Base-by-base conservation (phyloP, 2,329 filamentous ascomycete species). In the Aurifilum marmelostoma region DNA sequence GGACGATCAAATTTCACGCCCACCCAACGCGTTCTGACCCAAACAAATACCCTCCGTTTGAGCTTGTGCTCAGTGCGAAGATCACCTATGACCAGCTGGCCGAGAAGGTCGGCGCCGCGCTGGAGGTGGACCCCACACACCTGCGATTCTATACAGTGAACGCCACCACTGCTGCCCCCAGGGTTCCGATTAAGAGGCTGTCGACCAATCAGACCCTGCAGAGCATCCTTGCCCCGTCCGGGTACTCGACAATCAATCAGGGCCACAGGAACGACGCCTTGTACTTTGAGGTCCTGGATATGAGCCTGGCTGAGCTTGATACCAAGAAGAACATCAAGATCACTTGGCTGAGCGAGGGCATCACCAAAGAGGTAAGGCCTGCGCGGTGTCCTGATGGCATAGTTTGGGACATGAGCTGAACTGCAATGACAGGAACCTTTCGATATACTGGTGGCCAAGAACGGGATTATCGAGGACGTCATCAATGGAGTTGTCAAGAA, bases 241-340 rank as follows among this genome's bases (percentile, higher is more conserved):
- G 92, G 66, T 89, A 89, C 73, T 86, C 86, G 14, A 91, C 93
- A 73, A 86, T 91, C 64, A 92, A 89, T 73, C 87, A 87, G 68
- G 89, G 86, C 41, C 92, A 94, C 76, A 87, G 90, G 67, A 81
- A 86, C 27, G 95, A 98, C 79, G 88, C 91, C 0, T 84, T 99
- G 65, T 98, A 91, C 79, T 99, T 94, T 76, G 96, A 99, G 78
- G 88, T 98, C 37, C 83, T 99, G 54, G 96, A 99, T 72, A 97
- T 97, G 84, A 97, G 93, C 75, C 82, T 99, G 61, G 92, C 92
- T 32, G 97, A 99, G 79, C 85, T 97, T 58, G 96, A 99, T 76
- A 96, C 92, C 68, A 96, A 97, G 83, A 97, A 97, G 83, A 88
- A 84, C 68, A 83, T 98, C 72, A 95, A 92, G 78, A 82, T 99